phyloP scores from a whole-genome alignment of 306 rosid genomes.

The Boehmeria nivea region DNA sequence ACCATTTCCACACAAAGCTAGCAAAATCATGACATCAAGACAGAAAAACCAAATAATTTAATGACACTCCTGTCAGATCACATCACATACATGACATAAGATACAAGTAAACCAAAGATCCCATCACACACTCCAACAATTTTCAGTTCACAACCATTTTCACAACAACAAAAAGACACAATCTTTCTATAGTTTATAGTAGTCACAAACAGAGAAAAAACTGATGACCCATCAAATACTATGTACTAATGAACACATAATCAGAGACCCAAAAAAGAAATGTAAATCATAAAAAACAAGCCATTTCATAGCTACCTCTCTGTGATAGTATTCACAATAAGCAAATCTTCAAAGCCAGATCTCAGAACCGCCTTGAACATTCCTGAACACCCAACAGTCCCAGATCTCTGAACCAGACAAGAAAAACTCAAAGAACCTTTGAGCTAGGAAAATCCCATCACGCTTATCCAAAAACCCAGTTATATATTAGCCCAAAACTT shows the following conservation, averaged over 20 bases:
- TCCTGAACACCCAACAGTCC: conserved; percentile 16
- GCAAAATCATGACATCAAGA: conserved; percentile 2
- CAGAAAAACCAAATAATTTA: conserved; percentile 6
- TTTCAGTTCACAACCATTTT: neutral
- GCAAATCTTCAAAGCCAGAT: conserved; percentile 49
- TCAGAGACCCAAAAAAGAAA: too few relatives aligned
- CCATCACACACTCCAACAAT: conserved; percentile 11
- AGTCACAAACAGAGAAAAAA: neutral
- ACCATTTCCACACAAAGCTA: neutral
- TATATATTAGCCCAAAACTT: conserved; percentile 12
- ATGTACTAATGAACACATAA: too few relatives aligned
- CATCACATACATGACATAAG: too few relatives aligned
- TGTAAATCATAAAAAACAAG: neutral
- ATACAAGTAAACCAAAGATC: conserved; percentile 18
- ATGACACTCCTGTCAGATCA: conserved; percentile 2
- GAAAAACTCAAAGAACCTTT: conserved; percentile 9
- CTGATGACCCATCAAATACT: too few relatives aligned
- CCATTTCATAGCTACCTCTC: conserved; percentile 19
- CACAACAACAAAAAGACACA: conserved; percentile 13
- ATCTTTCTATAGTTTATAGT: neutral
- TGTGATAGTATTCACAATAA: conserved; percentile 16
- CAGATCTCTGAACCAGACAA: conserved; percentile 42
- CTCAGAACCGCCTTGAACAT: conserved; percentile 42
- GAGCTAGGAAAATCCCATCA: conserved; percentile 17
- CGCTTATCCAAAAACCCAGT: conserved; percentile 24